A percentile compares a stretch with the other conserved stretches of the same genome.
Evolutionary conservation across 345 rosid species (phyloP).

Genomic region (Acer negundo): DNA sequence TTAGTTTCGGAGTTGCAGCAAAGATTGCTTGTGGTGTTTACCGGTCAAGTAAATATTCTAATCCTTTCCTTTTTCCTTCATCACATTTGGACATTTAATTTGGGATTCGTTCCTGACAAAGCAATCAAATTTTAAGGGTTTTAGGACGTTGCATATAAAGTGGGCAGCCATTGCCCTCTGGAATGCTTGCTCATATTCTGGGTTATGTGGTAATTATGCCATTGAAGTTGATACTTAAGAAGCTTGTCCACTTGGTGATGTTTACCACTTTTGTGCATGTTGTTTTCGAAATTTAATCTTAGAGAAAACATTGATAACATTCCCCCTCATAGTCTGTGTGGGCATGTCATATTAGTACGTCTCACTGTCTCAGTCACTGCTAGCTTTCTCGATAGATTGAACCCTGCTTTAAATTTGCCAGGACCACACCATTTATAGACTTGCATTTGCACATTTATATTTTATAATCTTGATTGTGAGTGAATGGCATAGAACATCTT

Average conservation of each 20-base stretch:
- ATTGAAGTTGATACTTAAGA: background rate
- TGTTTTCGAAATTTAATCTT: background rate
- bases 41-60: conserved; percentile 77
- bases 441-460: too few relatives aligned
- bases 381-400: background rate
- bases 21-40: conserved; percentile 84
- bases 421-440: too few relatives aligned
- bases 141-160: background rate
- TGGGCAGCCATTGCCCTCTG: background rate
- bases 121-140: background rate
- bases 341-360: background rate
- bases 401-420: too few relatives aligned
- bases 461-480: too few relatives aligned
- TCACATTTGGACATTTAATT: background rate
- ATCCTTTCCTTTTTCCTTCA: background rate
- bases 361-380: background rate
- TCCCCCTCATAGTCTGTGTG: background rate
- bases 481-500: too few relatives aligned
- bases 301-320: background rate
- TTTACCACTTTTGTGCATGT: background rate
- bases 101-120: background rate
- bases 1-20: conserved; percentile 67
- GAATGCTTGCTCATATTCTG: background rate
- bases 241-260: background rate
- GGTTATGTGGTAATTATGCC: background rate